A percentile compares a stretch with the other conserved stretches of the same genome.
These are phyloP conservation scores for Candida taoyuanica DNA, from an alignment of 805 yeast genomes.

Conservation along the genomic window DNA sequence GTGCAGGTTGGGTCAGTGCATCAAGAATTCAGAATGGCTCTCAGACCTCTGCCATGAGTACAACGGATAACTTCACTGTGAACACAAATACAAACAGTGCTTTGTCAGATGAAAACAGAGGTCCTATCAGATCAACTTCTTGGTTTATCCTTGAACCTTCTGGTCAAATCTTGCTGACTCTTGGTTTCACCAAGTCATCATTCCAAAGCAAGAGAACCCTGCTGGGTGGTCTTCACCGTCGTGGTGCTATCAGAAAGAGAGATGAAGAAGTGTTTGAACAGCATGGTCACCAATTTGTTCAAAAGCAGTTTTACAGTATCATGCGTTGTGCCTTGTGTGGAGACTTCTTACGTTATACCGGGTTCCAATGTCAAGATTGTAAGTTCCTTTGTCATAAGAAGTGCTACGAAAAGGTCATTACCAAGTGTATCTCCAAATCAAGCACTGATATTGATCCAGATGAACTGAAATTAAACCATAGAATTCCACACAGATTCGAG, in stretches of 20 bases:
- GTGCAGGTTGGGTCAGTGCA: conserved; percentile 88
- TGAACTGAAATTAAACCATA: conserved; percentile 83
- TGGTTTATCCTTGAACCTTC: conserved; percentile 95
- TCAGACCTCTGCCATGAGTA: conserved; percentile 15
- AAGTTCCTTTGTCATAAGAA: conserved; percentile 75
- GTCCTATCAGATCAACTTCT: conserved; percentile 49
- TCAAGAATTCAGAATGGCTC: conserved; percentile 38
- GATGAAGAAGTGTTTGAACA: conserved; percentile 86
- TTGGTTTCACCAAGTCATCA: conserved; percentile 73
- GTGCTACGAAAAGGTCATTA: conserved; percentile 75
- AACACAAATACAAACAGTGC: conserved; percentile 13
- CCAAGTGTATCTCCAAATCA: conserved; percentile 77
- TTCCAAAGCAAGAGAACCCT: conserved; percentile 40
- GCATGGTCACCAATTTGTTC: conserved; percentile 96
- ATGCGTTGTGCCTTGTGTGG: conserved; percentile 98
- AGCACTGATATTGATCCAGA: conserved; percentile 65
- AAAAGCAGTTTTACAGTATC: conserved; percentile 89
- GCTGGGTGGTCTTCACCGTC: conserved; percentile 79
- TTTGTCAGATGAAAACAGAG: conserved; percentile 17
- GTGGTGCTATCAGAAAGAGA: conserved; percentile 95
- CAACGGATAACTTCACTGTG: conserved; percentile 24
- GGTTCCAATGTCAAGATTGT: conserved; percentile 84
- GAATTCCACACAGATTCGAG: conserved; percentile 95
- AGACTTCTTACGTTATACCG: conserved; percentile 85
- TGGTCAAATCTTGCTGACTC: conserved; percentile 76